Conservation (phyloP, 345 rosid genomes). For the Salix suchowensis region DNA sequence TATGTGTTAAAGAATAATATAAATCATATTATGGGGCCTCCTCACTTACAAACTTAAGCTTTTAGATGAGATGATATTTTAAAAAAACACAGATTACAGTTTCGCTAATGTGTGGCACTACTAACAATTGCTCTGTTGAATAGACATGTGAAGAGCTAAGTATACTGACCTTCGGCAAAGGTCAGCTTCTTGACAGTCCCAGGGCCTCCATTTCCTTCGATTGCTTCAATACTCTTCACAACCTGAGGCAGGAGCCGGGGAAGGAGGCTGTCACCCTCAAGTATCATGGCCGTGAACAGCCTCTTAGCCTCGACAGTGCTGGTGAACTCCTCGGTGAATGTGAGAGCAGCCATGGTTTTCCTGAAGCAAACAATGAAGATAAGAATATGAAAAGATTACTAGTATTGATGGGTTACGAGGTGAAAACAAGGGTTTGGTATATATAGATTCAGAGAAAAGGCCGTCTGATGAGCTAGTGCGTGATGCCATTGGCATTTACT, state of each 20-base stretch:
- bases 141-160: background rate
- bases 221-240: background rate
- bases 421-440: background rate
- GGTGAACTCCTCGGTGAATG: background rate
- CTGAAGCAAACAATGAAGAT: too few relatives aligned
- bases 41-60: too few relatives aligned
- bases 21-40: too few relatives aligned
- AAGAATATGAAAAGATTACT: background rate
- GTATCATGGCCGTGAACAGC: background rate
- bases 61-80: too few relatives aligned
- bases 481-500: too few relatives aligned
- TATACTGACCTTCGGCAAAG: background rate
- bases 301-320: background rate
- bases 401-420: background rate
- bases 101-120: too few relatives aligned
- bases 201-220: constrained; percentile 2
- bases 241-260: background rate
- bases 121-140: background rate
- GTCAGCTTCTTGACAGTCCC: constrained; percentile 1
- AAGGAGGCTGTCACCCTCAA: background rate
- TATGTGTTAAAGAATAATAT: too few relatives aligned
- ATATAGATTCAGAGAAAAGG: too few relatives aligned
- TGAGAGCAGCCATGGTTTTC: background rate
- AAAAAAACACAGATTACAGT: too few relatives aligned
- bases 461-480: too few relatives aligned